These are phyloP conservation scores for Lavandula angustifolia DNA, from an alignment of 257 asterid species.

Conservation along the genomic window DNA sequence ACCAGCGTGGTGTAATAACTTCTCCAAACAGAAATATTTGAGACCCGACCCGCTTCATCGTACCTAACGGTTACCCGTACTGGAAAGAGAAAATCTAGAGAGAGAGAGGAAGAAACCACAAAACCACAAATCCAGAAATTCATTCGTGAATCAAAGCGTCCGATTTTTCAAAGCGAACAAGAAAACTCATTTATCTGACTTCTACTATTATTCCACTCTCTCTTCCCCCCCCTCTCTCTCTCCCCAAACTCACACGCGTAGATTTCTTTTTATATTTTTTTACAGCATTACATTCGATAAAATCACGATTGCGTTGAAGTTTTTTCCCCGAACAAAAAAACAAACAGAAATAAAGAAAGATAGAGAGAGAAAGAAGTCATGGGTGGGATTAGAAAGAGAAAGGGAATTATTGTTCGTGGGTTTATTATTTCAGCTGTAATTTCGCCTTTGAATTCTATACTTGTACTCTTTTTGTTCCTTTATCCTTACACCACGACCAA, in stretches of 20 bases:
- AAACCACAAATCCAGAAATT: constrained; percentile 39
- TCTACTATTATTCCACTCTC: constrained; percentile 38
- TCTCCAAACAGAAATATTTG: not conserved
- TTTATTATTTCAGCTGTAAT: constrained; percentile 38
- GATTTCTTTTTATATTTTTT: constrained; percentile 24
- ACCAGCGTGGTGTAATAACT: not conserved
- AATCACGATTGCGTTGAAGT: constrained; percentile 26
- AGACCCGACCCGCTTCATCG: constrained; percentile 40
- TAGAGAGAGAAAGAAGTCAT: constrained; percentile 37
- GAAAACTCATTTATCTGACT: constrained; percentile 37
- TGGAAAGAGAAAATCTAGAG: constrained; percentile 25
- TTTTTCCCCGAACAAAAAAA: constrained; percentile 31
- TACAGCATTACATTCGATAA: constrained; percentile 47
- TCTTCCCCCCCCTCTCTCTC: constrained; percentile 35
- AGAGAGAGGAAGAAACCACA: constrained; percentile 31
- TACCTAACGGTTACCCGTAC: constrained; percentile 31
- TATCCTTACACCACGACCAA: constrained; percentile 45
- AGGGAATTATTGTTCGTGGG: constrained; percentile 42
- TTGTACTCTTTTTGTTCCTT: constrained; percentile 41
- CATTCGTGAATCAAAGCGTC: constrained; percentile 56
- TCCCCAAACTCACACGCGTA: not conserved
- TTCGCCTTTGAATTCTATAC: constrained; percentile 36
- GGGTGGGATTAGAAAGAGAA: constrained; percentile 55
- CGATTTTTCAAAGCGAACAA: constrained; percentile 36
- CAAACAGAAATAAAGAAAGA: constrained; percentile 38